These are phyloP conservation scores for Neurospora crassa DNA, from an alignment of 2,329 filamentous ascomycete species.

Conservation along the genomic window DNA sequence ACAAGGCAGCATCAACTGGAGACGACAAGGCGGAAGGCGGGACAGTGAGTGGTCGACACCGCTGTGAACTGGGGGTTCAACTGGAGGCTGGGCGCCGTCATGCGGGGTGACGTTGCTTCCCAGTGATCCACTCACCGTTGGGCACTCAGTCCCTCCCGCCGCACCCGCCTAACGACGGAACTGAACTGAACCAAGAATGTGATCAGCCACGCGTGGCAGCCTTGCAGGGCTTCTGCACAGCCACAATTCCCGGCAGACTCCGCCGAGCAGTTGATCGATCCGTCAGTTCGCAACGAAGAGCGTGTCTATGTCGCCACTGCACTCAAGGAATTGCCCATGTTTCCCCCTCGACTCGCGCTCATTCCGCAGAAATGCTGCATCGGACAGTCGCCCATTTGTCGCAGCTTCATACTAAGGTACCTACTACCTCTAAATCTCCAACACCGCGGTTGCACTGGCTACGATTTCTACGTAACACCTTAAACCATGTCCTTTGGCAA, in stretches of 20 bases:
- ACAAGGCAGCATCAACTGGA: background rate
- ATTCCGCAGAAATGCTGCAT: background rate
- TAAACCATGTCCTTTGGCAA: background rate
- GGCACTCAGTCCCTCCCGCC: background rate
- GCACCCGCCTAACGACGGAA: too few species aligned
- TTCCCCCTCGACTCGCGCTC: background rate
- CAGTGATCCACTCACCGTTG: background rate
- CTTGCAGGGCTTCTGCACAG: background rate
- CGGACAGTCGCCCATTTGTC: too few species aligned
- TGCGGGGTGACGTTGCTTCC: background rate
- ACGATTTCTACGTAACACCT: background rate
- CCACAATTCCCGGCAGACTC: background rate
- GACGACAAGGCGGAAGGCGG: background rate
- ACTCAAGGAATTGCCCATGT: background rate
- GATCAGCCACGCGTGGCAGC: background rate
- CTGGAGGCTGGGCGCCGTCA: background rate
- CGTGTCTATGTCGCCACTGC: background rate
- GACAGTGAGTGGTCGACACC: background rate
- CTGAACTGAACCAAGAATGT: background rate
- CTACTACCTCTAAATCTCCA: too few species aligned
- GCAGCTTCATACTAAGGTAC: too few species aligned
- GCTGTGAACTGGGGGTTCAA: background rate
- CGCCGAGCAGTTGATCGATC: too few species aligned
- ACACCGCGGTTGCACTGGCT: background rate
- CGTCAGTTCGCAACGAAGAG: too few species aligned